These are phyloP conservation scores for Annulohypoxylon nitens DNA, from an alignment of 495 filamentous ascomycete species.

Conservation along the genomic window DNA sequence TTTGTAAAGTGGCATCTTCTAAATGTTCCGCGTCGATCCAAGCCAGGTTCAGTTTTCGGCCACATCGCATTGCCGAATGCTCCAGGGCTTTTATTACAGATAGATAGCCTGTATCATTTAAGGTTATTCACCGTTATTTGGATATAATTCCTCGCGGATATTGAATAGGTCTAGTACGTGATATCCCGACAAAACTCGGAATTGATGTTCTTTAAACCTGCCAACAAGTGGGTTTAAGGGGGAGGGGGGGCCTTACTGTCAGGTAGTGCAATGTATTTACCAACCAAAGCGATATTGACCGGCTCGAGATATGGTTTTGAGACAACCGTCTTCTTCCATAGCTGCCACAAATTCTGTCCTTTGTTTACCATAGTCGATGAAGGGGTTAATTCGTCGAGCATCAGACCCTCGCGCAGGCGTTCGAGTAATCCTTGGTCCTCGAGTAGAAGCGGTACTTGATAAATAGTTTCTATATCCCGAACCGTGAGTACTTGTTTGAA, in stretches of 20 bases:
- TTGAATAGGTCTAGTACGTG: background rate
- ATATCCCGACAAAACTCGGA: background rate
- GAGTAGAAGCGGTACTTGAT: conserved; percentile 92
- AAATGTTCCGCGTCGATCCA: conserved; percentile 89
- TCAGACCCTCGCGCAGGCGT: conserved; percentile 70
- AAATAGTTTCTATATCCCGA: conserved; percentile 85
- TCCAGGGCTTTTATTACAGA: conserved; percentile 77
- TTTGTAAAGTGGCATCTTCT: conserved; percentile 69
- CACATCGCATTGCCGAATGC: conserved; percentile 89
- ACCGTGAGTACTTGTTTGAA: conserved; percentile 85
- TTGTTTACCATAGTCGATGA: conserved; percentile 63
- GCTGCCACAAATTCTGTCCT: conserved; percentile 75
- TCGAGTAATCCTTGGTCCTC: conserved; percentile 79
- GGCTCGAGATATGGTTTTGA: conserved; percentile 73
- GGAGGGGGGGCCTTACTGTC: conserved; percentile 62
- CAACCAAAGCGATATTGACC: conserved; percentile 88
- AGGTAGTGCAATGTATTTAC: conserved; percentile 86
- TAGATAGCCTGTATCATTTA: conserved; percentile 23
- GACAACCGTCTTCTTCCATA: conserved; percentile 78
- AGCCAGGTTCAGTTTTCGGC: conserved; percentile 80
- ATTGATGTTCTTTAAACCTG: background rate
- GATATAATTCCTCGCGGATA: background rate
- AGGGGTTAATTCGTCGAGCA: conserved; percentile 65
- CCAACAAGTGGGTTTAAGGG: too few species aligned
- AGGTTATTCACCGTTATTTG: conserved; percentile 2